phyloP scores from a whole-genome alignment of 2,329 filamentous ascomycete species.

The Aspergillus neoniger region DNA sequence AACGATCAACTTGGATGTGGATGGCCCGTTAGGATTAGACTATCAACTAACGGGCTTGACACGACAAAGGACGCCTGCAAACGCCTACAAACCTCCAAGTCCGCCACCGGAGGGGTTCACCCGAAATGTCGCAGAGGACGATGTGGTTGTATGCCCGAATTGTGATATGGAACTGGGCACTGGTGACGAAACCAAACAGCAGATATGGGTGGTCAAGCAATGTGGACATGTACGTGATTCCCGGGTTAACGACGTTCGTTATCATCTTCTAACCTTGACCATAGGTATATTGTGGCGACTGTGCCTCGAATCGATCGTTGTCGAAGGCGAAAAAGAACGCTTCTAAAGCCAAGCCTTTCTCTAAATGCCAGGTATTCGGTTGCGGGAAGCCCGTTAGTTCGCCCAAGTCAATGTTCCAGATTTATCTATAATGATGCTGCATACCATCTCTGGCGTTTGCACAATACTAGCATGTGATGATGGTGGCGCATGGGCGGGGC shows the following conservation, averaged over 20 bases:
- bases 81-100: conserved; percentile 62
- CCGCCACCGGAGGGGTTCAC: conserved; percentile 76
- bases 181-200: conserved; percentile 69
- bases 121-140: conserved; percentile 69
- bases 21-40: conserved; percentile 33
- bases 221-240: conserved; percentile 79
- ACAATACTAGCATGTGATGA: conserved; percentile 21
- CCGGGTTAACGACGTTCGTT: neutral
- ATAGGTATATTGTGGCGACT: conserved; percentile 53
- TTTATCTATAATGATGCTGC: conserved; percentile 44
- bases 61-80: conserved; percentile 25
- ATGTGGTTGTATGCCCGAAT: conserved; percentile 78
- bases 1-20: conserved; percentile 29
- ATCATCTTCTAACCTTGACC: conserved; percentile 14
- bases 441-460: neutral
- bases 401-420: conserved; percentile 47
- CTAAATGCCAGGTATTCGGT: conserved; percentile 46
- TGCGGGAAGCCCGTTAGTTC: conserved; percentile 45
- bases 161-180: conserved; percentile 82
- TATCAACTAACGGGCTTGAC: conserved; percentile 50
- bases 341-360: conserved; percentile 41
- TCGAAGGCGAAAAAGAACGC: conserved; percentile 37
- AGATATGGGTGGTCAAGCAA: conserved; percentile 87
- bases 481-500: conserved; percentile 19
- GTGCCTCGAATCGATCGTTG: conserved; percentile 43